A percentile compares a stretch with the other conserved stretches of the same genome.
These are phyloP conservation scores for Saccharomycopsis microspora DNA, from an alignment of 805 yeast species.

Conservation along the genomic window DNA sequence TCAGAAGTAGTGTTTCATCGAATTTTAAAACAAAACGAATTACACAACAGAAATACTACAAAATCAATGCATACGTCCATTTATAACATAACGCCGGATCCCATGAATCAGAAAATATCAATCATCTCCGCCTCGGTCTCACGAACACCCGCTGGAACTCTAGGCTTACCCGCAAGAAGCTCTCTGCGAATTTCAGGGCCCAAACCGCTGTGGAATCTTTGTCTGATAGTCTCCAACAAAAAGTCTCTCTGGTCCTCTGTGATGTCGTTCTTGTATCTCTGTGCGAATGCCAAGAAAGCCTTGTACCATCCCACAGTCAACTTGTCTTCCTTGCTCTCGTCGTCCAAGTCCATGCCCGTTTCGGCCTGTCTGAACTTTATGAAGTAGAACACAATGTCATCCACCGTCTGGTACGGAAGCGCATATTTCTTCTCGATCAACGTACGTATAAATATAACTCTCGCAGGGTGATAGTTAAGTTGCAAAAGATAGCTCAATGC, in stretches of 20 bases:
- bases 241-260: constrained; percentile 98
- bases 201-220: constrained; percentile 77
- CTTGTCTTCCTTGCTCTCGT: constrained; percentile 29
- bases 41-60: no score
- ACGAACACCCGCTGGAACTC: constrained; percentile 27
- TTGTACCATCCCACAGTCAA: constrained; percentile 98
- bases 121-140: constrained; percentile 23
- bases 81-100: not conserved
- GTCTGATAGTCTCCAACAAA: constrained; percentile 80
- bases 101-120: constrained; percentile 6
- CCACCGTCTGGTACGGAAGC: constrained; percentile 91
- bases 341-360: constrained; percentile 25
- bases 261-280: constrained; percentile 91
- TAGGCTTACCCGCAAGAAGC: constrained; percentile 71
- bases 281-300: constrained; percentile 88
- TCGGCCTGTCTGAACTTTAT: constrained; percentile 67
- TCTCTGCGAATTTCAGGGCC: constrained; percentile 95
- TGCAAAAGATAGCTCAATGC: constrained; percentile 80
- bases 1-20: no score
- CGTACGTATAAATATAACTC: constrained; percentile 81
- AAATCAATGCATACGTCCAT: no score
- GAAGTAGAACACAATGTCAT: constrained; percentile 87
- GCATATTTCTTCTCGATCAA: constrained; percentile 93
- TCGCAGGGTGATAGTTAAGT: constrained; percentile 77
- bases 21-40: no score